Conservation (phyloP, 176 grass and related monocot species). For the Avena atlantica region DNA sequence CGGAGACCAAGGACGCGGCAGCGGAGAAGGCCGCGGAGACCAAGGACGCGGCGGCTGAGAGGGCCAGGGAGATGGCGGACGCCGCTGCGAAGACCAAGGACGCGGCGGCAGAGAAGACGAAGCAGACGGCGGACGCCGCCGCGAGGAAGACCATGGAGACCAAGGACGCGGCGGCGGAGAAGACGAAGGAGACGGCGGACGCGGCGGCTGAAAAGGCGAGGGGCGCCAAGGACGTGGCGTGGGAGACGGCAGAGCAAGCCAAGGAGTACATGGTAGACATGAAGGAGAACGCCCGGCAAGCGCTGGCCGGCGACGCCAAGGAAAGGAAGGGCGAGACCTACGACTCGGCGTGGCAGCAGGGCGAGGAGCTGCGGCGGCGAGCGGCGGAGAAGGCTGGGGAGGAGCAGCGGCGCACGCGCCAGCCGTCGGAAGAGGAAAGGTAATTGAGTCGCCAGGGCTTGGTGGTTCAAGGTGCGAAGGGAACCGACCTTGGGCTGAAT, state of each 20-base stretch:
- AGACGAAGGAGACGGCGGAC: neutral
- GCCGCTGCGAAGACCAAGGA: conserved; percentile 26
- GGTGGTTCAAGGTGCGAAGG: no score
- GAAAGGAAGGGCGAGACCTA: conserved; percentile 46
- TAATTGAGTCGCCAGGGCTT: neutral
- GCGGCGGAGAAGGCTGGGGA: conserved; percentile 53
- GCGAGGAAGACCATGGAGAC: neutral
- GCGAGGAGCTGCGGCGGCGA: conserved; percentile 45
- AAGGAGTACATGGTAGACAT: conserved; percentile 47
- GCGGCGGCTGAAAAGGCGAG: neutral
- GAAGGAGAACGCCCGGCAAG: conserved; percentile 42
- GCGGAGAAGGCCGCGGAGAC: conserved; percentile 14
- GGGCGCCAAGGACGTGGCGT: neutral
- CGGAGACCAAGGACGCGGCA: conserved; percentile 37
- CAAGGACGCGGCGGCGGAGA: neutral
- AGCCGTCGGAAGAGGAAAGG: conserved; percentile 42
- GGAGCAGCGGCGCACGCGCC: neutral
- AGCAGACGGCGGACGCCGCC: neutral
- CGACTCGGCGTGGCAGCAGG: conserved; percentile 64
- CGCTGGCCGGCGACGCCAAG: conserved; percentile 44
- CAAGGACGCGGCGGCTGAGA: conserved; percentile 40
- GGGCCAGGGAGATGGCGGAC: neutral
- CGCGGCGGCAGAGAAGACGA: neutral
- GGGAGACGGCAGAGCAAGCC: conserved; percentile 34
- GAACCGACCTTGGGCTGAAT: no score